phyloP scores from a whole-genome alignment of 805 yeast species.

The Suhomyces sp. region DNA sequence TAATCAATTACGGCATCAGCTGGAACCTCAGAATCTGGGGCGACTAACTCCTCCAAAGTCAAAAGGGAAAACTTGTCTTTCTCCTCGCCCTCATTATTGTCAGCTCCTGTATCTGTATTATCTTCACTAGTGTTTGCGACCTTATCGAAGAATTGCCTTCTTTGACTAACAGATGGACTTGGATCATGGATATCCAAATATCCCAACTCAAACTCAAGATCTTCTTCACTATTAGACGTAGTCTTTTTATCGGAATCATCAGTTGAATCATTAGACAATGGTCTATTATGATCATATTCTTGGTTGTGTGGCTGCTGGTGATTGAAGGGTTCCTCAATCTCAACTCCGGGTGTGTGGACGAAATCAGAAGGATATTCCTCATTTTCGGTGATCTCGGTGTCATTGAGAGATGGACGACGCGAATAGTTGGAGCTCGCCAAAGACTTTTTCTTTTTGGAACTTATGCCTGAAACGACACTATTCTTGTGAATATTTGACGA shows the following conservation, averaged over 20 bases:
- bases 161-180: conserved; percentile 7
- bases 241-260: conserved; percentile 25
- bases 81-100: conserved; percentile 18
- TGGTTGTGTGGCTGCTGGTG: too few species aligned
- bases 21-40: conserved; percentile 56
- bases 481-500: conserved; percentile 33
- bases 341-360: conserved; percentile 4
- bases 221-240: conserved; percentile 29
- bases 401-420: conserved; percentile 1
- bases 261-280: conserved; percentile 24
- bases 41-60: conserved; percentile 57
- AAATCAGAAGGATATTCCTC: conserved; percentile 8
- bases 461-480: conserved; percentile 18
- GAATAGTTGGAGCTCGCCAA: conserved; percentile 4
- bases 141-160: conserved; percentile 3
- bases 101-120: conserved; percentile 15
- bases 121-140: background rate
- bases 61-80: conserved; percentile 22
- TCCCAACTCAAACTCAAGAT: conserved; percentile 27
- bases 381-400: conserved; percentile 4
- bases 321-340: background rate
- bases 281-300: too few species aligned
- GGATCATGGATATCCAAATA: conserved; percentile 27
- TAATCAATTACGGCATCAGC: conserved; percentile 55
- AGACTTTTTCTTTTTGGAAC: conserved; percentile 18